Conservation (phyloP, 2,329 filamentous ascomycete species). For the Diplocarpon rosae region DNA sequence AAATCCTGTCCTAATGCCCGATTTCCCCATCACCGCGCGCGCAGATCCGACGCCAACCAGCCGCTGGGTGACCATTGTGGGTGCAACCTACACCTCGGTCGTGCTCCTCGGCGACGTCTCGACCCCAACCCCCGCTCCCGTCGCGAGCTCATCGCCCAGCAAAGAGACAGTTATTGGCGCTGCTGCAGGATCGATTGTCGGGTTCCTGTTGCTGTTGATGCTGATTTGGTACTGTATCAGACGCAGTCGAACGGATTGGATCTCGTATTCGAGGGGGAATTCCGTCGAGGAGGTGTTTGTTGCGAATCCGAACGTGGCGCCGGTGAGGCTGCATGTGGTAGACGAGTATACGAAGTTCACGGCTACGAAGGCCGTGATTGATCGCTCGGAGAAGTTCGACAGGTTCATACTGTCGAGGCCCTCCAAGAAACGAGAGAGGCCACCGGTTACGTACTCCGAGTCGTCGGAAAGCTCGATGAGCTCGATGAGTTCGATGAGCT, state of each 20-base stretch:
- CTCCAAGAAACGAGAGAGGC: neutral
- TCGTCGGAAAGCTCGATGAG: constrained; percentile 3
- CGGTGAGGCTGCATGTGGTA: constrained; percentile 1
- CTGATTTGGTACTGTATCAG: constrained; percentile 8
- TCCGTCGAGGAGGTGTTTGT: constrained; percentile 8
- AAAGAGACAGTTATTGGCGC: constrained; percentile 9
- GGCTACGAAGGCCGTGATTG: constrained; percentile 1
- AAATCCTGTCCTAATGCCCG: constrained; percentile 2
- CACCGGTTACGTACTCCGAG: neutral
- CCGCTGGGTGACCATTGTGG: constrained; percentile 1
- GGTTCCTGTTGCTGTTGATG: constrained; percentile 6
- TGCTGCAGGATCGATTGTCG: constrained; percentile 9
- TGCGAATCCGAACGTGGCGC: constrained; percentile 8
- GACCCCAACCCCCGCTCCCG: constrained; percentile 1
- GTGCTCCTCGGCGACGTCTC: constrained; percentile 5
- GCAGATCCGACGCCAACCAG: constrained; percentile 5
- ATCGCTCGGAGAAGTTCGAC: constrained; percentile 1
- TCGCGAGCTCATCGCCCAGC: constrained; percentile 5
- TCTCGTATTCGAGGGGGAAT: constrained; percentile 1
- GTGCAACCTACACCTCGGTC: constrained; percentile 3
- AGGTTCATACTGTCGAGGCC: neutral
- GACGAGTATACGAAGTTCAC: constrained; percentile 1
- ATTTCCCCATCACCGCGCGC: constrained; percentile 6
- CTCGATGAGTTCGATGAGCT: constrained; percentile 1
- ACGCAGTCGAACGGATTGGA: constrained; percentile 7